These are phyloP conservation scores for Mycotypha africana DNA, from an alignment of 371 early-diverging fungal species.

Conservation along the genomic window DNA sequence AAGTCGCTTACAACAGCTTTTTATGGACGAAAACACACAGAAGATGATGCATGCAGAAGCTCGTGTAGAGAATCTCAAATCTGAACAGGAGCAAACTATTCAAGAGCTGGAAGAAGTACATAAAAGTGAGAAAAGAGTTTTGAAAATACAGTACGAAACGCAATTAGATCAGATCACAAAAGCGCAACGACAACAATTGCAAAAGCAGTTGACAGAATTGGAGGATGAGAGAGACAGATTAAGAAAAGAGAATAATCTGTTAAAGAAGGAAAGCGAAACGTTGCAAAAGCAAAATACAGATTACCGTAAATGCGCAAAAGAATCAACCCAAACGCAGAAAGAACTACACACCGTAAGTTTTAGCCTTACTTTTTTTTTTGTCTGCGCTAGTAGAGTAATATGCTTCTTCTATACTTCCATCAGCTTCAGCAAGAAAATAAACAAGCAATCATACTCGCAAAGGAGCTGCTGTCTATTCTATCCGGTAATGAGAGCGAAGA, in stretches of 20 bases:
- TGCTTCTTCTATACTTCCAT: not conserved
- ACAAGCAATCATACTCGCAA: not conserved
- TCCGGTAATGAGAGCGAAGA: no score
- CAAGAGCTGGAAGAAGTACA: slow-evolving; percentile 13
- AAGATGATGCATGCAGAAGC: slow-evolving; percentile 27
- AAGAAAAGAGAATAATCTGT: no score
- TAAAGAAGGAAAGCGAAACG: no score
- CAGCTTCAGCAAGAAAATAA: not conserved
- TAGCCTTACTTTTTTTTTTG: no score
- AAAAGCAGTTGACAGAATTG: not conserved
- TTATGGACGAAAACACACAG: slow-evolving; percentile 19
- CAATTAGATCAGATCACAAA: slow-evolving; percentile 11
- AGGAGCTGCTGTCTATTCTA: not conserved
- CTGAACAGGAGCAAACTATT: slow-evolving; percentile 22
- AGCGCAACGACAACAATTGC: no score
- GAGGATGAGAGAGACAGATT: no score
- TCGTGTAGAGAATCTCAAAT: slow-evolving; percentile 18
- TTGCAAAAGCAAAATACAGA: no score
- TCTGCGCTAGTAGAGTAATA: no score
- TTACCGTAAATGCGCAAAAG: no score
- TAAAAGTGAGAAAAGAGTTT: slow-evolving; percentile 20
- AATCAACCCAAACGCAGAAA: no score
- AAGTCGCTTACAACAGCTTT: no score
- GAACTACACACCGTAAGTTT: no score
- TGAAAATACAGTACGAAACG: slow-evolving; percentile 21